Evolutionary conservation across 2,329 filamentous ascomycete species (phyloP).

Genomic region (Calonectria hawksworthii): DNA sequence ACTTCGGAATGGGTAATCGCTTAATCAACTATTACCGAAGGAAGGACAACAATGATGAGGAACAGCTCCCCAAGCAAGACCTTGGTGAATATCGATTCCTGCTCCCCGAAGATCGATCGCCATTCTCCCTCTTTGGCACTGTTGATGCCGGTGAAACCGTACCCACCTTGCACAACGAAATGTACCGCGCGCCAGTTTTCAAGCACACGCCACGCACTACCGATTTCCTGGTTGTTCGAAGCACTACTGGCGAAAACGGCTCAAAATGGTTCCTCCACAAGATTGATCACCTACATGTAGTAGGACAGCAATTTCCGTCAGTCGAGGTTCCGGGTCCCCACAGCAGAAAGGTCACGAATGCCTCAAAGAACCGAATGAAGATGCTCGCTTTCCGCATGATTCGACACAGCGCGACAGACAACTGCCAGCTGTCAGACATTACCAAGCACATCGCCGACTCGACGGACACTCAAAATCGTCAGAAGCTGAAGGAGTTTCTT

Average conservation of each 20-base stretch:
- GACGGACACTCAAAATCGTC: slow-evolving; percentile 94
- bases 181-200: slow-evolving; percentile 96
- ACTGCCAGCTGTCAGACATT: slow-evolving; percentile 84
- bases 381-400: slow-evolving; percentile 95
- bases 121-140: slow-evolving; percentile 94
- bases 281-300: slow-evolving; percentile 90
- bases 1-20: slow-evolving; percentile 97
- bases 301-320: slow-evolving; percentile 93
- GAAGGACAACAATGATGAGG: slow-evolving; percentile 79
- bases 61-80: slow-evolving; percentile 81
- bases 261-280: slow-evolving; percentile 87
- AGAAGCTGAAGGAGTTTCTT: slow-evolving; percentile 97
- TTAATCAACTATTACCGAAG: slow-evolving; percentile 98
- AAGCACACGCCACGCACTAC: slow-evolving; percentile 82
- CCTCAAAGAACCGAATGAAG: slow-evolving; percentile 96
- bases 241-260: slow-evolving; percentile 82
- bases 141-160: slow-evolving; percentile 93
- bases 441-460: slow-evolving; percentile 94
- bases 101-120: slow-evolving; percentile 93
- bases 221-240: slow-evolving; percentile 91
- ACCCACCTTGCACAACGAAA: slow-evolving; percentile 91
- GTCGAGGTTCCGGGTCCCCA: slow-evolving; percentile 94
- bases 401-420: slow-evolving; percentile 77
- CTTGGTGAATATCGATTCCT: slow-evolving; percentile 91
- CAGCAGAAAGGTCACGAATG: slow-evolving; percentile 94